Percentiles rank a stretch among this genome's conserved stretches.
Evolutionary conservation across 2,329 filamentous ascomycete species (phyloP).

Genomic region (Xylaria polymorpha): DNA sequence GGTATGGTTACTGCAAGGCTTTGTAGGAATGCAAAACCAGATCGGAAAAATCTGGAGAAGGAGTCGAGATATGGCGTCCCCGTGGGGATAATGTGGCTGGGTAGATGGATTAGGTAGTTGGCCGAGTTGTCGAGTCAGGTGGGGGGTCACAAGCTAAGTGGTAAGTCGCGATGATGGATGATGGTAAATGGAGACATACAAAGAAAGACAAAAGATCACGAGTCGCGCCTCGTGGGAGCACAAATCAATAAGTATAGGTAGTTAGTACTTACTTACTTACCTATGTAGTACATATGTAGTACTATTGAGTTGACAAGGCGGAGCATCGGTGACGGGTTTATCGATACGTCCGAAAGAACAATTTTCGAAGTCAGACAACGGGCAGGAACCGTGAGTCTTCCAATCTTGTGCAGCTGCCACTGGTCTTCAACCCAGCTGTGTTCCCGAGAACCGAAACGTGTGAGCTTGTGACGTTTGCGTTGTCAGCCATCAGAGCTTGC

Average conservation of each 20-base stretch:
- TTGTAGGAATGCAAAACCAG: slow-evolving; percentile 23
- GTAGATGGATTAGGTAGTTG: slow-evolving; percentile 1
- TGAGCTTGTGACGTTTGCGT: slow-evolving; percentile 40
- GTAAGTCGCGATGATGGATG: slow-evolving; percentile 11
- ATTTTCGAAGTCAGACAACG: not conserved
- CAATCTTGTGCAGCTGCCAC: not conserved
- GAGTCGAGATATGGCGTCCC: slow-evolving; percentile 17
- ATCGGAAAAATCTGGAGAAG: slow-evolving; percentile 9
- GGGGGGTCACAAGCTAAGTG: slow-evolving; percentile 18
- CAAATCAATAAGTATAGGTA: slow-evolving; percentile 25
- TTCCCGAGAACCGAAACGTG: slow-evolving; percentile 21
- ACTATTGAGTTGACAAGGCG: slow-evolving; percentile 11
- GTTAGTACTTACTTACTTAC: no score
- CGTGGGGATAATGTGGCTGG: slow-evolving; percentile 12
- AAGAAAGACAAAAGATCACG: slow-evolving; percentile 21
- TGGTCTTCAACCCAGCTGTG: slow-evolving; percentile 3
- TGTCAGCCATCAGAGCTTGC: slow-evolving; percentile 14
- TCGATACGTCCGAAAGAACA: slow-evolving; percentile 3
- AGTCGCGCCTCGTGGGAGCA: slow-evolving; percentile 6
- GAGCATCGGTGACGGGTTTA: not conserved
- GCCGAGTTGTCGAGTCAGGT: slow-evolving; percentile 32
- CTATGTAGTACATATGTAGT: no score
- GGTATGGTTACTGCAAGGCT: not conserved
- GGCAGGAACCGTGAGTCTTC: not conserved
- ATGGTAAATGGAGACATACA: not conserved